phyloP scores from a whole-genome alignment of 371 early-diverging fungal genomes.

The Apophysomyces ossiformis region DNA sequence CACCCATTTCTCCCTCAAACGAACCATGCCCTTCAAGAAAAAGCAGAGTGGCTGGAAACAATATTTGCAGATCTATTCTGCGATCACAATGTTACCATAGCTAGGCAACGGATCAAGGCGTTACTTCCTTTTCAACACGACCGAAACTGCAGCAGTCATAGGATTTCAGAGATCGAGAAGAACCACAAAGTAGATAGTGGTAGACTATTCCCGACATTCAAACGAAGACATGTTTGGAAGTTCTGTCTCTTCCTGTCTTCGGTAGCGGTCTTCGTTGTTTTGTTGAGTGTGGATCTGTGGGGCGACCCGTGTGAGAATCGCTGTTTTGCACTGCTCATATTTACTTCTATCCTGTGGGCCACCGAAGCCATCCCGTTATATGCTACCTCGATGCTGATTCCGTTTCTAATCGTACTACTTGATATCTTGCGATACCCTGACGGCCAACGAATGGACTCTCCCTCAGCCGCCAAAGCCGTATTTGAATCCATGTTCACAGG shows the following conservation, averaged over 20 bases:
- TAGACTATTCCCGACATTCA: constrained; percentile 22
- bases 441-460: constrained; percentile 33
- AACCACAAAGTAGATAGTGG: background rate
- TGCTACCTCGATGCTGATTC: constrained; percentile 78
- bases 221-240: constrained; percentile 22
- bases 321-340: constrained; percentile 66
- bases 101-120: constrained; percentile 36
- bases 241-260: constrained; percentile 35
- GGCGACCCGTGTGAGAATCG: constrained; percentile 54
- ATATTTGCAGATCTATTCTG: constrained; percentile 62
- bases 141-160: constrained; percentile 19
- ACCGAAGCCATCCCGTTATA: constrained; percentile 78
- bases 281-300: constrained; percentile 60
- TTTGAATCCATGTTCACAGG: constrained; percentile 95
- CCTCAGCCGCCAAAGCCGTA: constrained; percentile 73
- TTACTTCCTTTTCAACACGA: constrained; percentile 20
- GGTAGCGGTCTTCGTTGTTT: constrained; percentile 55
- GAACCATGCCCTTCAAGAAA: constrained; percentile 34
- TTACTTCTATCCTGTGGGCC: constrained; percentile 72
- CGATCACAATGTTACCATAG: constrained; percentile 45
- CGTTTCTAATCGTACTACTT: constrained; percentile 71
- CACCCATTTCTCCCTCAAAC: constrained; percentile 55
- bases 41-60: constrained; percentile 49
- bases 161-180: background rate
- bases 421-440: constrained; percentile 67